A percentile compares a stretch with the other conserved stretches of the same genome.
phyloP scores from a whole-genome alignment of 192 early-diverging fungal species.

The Phlyctochytrium planicorne region DNA sequence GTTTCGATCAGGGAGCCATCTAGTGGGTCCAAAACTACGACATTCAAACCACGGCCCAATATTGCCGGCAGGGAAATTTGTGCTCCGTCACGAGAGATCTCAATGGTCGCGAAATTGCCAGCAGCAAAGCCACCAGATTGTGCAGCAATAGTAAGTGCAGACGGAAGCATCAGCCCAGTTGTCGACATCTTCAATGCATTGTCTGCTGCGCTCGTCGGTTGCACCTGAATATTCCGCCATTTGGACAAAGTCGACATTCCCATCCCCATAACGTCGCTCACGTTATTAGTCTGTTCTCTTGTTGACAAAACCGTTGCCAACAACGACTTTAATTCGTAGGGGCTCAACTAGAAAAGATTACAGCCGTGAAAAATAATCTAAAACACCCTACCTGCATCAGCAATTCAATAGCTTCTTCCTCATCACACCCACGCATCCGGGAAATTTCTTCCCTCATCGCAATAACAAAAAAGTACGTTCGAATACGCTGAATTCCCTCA shows the following conservation, averaged over 20 bases:
- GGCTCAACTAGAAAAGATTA: conserved; percentile 48
- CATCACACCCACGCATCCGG: conserved; percentile 67
- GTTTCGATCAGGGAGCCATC: conserved; percentile 67
- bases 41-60: conserved; percentile 70
- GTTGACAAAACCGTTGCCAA: conserved; percentile 71
- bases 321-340: conserved; percentile 76
- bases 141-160: conserved; percentile 53
- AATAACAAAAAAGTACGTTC: conserved; percentile 81
- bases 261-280: conserved; percentile 15
- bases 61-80: conserved; percentile 43
- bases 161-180: conserved; percentile 37
- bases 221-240: conserved; percentile 23
- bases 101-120: conserved; percentile 72
- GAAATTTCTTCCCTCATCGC: conserved; percentile 85
- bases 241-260: conserved; percentile 27
- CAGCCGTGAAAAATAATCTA: neutral
- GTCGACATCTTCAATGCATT: conserved; percentile 34
- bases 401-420: conserved; percentile 75
- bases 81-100: conserved; percentile 48
- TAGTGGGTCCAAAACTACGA: conserved; percentile 72
- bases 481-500: conserved; percentile 78
- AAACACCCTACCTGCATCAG: conserved; percentile 80
- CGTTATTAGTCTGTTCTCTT: conserved; percentile 18
- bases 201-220: conserved; percentile 11
- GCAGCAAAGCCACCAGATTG: conserved; percentile 73